phyloP scores from a whole-genome alignment of 2,329 filamentous ascomycete genomes.

The Neonectria hederae region DNA sequence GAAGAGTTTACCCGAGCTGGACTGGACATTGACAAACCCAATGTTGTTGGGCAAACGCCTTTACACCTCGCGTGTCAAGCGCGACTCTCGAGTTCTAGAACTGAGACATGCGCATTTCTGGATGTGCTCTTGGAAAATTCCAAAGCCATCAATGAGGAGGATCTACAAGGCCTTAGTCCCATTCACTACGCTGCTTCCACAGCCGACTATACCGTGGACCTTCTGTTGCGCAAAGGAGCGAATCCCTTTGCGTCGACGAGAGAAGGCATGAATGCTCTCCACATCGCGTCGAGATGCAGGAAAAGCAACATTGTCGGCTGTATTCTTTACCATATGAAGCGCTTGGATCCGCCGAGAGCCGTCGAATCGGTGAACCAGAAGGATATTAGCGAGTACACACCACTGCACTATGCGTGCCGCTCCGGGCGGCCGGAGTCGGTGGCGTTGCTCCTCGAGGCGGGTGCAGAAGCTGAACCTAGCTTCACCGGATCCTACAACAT shows the following conservation, averaged over 20 bases:
- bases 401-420: conserved; percentile 33
- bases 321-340: conserved; percentile 27
- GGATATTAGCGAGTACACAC: conserved; percentile 23
- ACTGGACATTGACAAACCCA: conserved; percentile 17
- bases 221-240: conserved; percentile 23
- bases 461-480: conserved; percentile 23
- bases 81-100: neutral
- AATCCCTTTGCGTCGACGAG: conserved; percentile 27
- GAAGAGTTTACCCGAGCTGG: conserved; percentile 12
- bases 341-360: neutral
- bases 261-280: conserved; percentile 27
- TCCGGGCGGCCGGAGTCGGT: conserved; percentile 28
- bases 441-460: conserved; percentile 24
- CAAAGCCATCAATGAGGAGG: conserved; percentile 4
- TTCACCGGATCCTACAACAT: neutral
- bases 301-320: conserved; percentile 23
- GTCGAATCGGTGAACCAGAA: conserved; percentile 21
- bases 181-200: conserved; percentile 34
- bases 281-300: conserved; percentile 33
- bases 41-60: conserved; percentile 26
- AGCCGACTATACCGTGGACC: conserved; percentile 8
- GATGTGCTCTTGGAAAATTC: conserved; percentile 16
- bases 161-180: conserved; percentile 22
- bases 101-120: neutral
- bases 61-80: conserved; percentile 26